These are phyloP conservation scores for Spathaspora jeffriesii DNA, from an alignment of 1,139 yeast species.

Conservation along the genomic window DNA sequence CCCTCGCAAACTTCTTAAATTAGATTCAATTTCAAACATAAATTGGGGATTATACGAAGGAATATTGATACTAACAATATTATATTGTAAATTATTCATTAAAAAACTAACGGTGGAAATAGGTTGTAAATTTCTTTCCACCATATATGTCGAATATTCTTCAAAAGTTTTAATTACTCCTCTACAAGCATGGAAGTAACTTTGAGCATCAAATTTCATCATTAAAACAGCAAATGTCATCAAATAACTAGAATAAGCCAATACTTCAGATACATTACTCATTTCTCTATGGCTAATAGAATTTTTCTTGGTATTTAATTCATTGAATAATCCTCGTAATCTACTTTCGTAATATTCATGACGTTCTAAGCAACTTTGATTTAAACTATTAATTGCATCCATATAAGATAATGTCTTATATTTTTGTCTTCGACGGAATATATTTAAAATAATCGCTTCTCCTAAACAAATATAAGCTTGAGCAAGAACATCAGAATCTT, in stretches of 20 bases:
- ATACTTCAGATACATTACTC: slow-evolving; percentile 15
- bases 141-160: slow-evolving; percentile 13
- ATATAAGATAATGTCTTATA: not conserved
- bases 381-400: slow-evolving; percentile 9
- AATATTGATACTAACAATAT: slow-evolving; percentile 21
- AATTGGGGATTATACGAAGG: slow-evolving; percentile 29
- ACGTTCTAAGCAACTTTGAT: slow-evolving; percentile 17
- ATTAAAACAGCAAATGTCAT: slow-evolving; percentile 19
- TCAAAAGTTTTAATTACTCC: slow-evolving; percentile 13
- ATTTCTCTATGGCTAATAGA: slow-evolving; percentile 6
- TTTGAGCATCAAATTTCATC: slow-evolving; percentile 21
- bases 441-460: slow-evolving; percentile 16
- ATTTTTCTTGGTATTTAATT: slow-evolving; percentile 7
- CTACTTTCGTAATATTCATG: slow-evolving; percentile 16
- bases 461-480: slow-evolving; percentile 19
- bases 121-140: slow-evolving; percentile 6
- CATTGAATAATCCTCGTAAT: slow-evolving; percentile 8
- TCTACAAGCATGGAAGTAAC: slow-evolving; percentile 18
- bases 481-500: slow-evolving; percentile 4
- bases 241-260: slow-evolving; percentile 19
- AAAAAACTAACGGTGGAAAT: slow-evolving; percentile 10
- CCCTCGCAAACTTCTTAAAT: slow-evolving; percentile 16
- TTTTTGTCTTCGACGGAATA: slow-evolving; percentile 11
- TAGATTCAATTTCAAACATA: slow-evolving; percentile 19
- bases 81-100: slow-evolving; percentile 15